phyloP scores from a whole-genome alignment of 1,284 basidiomycete species.

The Microbotryomycetes sp. region DNA sequence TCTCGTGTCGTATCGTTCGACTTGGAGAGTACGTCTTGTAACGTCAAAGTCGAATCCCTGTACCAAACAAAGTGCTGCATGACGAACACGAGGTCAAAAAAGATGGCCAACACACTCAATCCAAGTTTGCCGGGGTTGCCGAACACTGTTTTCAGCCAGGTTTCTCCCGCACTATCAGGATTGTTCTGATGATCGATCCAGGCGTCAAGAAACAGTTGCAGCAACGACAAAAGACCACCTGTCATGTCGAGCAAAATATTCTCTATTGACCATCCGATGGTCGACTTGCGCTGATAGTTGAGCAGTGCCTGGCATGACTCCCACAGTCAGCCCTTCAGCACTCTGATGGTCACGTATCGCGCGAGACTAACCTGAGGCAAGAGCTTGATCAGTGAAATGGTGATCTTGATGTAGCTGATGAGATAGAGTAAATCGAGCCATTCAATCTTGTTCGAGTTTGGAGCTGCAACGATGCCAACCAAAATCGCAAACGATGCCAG shows the following conservation, averaged over 20 bases:
- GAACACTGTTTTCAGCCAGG: not conserved
- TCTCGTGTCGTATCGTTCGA: no score
- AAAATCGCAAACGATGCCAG: conserved; percentile 57
- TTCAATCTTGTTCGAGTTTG: conserved; percentile 51
- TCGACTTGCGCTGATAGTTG: conserved; percentile 41
- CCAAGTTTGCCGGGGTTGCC: conserved; percentile 43
- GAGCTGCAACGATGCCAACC: conserved; percentile 64
- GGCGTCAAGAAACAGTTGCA: conserved; percentile 39
- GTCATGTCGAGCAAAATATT: conserved; percentile 44
- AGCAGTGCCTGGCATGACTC: conserved; percentile 37
- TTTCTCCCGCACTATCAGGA: no score
- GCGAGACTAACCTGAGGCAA: conserved; percentile 41
- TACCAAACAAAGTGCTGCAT: conserved; percentile 45
- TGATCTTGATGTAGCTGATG: conserved; percentile 43
- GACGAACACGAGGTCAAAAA: conserved; percentile 43
- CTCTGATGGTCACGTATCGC: no score
- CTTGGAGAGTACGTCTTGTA: not conserved
- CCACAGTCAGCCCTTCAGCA: no score
- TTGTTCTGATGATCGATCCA: conserved; percentile 37
- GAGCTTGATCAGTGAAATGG: conserved; percentile 43
- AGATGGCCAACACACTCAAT: conserved; percentile 41
- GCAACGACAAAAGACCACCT: conserved; percentile 41
- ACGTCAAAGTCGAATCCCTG: conserved; percentile 8
- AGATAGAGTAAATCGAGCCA: conserved; percentile 38
- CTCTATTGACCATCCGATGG: conserved; percentile 43